Conservation (phyloP, 768 basidiomycete genomes). For the Terana coerulea region DNA sequence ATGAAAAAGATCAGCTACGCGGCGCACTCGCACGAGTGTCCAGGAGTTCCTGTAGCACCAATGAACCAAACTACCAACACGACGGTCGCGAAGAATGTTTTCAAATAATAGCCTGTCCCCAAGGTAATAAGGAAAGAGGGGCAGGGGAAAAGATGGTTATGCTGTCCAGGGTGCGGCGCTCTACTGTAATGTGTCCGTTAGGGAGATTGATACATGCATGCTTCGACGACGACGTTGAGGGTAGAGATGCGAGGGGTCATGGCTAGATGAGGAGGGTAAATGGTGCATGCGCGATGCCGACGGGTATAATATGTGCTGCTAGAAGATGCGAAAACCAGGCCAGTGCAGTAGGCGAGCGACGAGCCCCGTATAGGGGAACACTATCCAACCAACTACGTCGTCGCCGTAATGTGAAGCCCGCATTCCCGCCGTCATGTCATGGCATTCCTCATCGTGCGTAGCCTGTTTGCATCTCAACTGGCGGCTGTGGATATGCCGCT, state of each 20-base stretch:
- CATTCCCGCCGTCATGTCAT: background rate
- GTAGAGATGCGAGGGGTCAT: no score
- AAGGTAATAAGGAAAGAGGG: background rate
- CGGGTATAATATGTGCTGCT: slow-evolving; percentile 14
- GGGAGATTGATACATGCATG: slow-evolving; percentile 16
- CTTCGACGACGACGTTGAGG: slow-evolving; percentile 1
- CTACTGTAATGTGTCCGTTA: slow-evolving; percentile 9
- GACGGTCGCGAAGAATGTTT: background rate
- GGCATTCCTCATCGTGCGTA: slow-evolving; percentile 19
- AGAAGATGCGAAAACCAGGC: background rate
- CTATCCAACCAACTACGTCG: no score
- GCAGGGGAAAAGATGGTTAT: slow-evolving; percentile 5
- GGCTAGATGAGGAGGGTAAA: slow-evolving; percentile 3
- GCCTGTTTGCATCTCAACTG: slow-evolving; percentile 30
- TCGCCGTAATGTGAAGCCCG: background rate
- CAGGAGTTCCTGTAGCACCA: slow-evolving; percentile 6
- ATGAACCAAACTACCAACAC: slow-evolving; percentile 8
- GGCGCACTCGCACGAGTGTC: slow-evolving; percentile 10
- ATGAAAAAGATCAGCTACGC: no score
- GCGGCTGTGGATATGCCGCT: slow-evolving; percentile 20
- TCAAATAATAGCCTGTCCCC: slow-evolving; percentile 11
- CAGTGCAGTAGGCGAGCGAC: background rate
- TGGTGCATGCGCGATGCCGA: slow-evolving; percentile 5
- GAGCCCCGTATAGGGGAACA: background rate
- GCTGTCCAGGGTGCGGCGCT: background rate